Base-by-base conservation (phyloP, 2,329 filamentous ascomycete genomes). In the Dothideomycetes sp. region DNA sequence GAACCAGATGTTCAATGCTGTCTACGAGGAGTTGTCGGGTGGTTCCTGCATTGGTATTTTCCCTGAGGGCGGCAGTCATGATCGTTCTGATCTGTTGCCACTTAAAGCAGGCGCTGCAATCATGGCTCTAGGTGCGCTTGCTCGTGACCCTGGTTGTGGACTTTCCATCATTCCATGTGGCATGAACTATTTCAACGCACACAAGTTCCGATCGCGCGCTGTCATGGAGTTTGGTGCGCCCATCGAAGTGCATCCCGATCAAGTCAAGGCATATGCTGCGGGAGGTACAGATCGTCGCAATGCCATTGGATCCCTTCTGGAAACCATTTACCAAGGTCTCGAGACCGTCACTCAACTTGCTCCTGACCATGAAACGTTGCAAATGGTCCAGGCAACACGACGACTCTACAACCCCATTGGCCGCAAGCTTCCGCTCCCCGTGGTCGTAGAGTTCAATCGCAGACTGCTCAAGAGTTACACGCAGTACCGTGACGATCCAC, bases 161-260 rank as follows among this genome's bases (percentile, higher is more conserved):
- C 69, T 98, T 46, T 91, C 88, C 62, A 95, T 98, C 53, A 84
- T 98, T 19, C 91, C 91, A 3, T 87, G 91, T 36, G 89, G 89
- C 53, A 95, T 98, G 89, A 98, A 98, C 64, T 98, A 98, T 64
- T 98, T 98, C 65, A 88, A 96, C 63, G 84, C 89, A 0, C 89
- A 98, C 71, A 98, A 96, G 62, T 98, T 98, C 64, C 82, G 89
- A 32, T 96, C 89, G 48, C 78, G 89, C 58, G 89, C 89, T 25
- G 89, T 98, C 5, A 80, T 96, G 45, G 91, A 98, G 58, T 98
- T 96, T 54, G 91, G 91, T 9, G 80, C 78, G 19, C 87, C 91
- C 0, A 80, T 96, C 48, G 83, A 94, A 49, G 79, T 96, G 8
- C 82, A 87, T 1, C 68, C 70, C 15, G 83, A 94, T 54, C 67